Evolutionary conservation across 2,329 filamentous ascomycete genomes (phyloP), one percentile per base, ranked within the genome.

Genomic region (Phyllosticta citriasiana): DNA sequence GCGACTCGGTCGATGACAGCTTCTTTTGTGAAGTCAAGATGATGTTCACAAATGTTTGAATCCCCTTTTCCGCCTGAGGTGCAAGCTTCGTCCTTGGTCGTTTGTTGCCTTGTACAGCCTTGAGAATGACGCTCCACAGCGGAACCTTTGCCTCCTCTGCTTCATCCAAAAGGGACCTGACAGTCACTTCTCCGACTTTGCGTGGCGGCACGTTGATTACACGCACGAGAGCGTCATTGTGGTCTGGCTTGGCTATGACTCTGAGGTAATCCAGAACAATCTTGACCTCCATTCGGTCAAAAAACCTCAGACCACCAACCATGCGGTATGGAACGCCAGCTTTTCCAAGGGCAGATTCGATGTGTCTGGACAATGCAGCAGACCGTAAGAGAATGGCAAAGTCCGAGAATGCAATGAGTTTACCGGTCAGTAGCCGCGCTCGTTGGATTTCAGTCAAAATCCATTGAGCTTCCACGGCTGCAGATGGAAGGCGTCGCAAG

Each of bases 271-370:
- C 91, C 3, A 97, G 75, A 0, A 97, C 72, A 6, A 91, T 81
- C 72, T 94, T 95, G 70, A 97, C 88, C 71, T 99, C 93, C 2
- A 85, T 82, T 57, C 94, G 85, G 66, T 99, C 94, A 69, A 95
- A 97, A 72, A 99, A 99, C 62, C 89, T 88, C 64, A 85, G 84
- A 1, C 94, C 93, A 67, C 88, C 93, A 57, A 97, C 87, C 92
- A 97, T 97, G 57, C 86, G 86, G 73, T 97, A 99, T 0, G 91
- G 82, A 51, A 97, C 85, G 1, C 91, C 91, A 10, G 85, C 84
- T 68, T 88, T 90, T 14, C 88, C 90, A 51, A 97, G 78, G 2
- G 88, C 87, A 24, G 86, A 82, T 74, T 99, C 93, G 50, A 97
- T 88, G n/a, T 90, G 84, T 24, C 92, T 81, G 0, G 93, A 97